Evolutionary conservation across 345 rosid genomes (phyloP).

Genomic region (Abelmoschus esculentus): DNA sequence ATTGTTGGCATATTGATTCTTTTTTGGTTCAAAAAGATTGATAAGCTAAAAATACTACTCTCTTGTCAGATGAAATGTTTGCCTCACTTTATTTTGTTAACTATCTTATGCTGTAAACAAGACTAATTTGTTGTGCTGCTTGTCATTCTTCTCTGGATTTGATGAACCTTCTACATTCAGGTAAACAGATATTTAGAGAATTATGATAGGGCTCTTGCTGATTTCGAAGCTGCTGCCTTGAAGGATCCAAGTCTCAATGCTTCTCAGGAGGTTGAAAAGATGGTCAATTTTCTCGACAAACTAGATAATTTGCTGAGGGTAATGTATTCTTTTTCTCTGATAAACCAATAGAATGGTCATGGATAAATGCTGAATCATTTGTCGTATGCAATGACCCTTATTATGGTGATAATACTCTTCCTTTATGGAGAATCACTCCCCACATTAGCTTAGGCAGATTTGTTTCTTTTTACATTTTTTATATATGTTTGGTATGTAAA

Average conservation of each 20-base stretch:
- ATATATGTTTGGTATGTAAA: background rate
- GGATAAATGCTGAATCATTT: background rate
- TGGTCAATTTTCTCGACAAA: conserved; percentile 55
- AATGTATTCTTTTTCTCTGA: conserved; percentile 8
- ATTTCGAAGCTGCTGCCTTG: conserved; percentile 63
- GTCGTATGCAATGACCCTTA: background rate
- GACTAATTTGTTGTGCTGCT: background rate
- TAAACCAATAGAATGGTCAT: background rate
- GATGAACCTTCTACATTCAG: conserved; percentile 26
- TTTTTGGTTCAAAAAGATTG: background rate
- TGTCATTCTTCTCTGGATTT: background rate
- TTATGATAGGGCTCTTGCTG: conserved; percentile 66
- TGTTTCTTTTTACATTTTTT: background rate
- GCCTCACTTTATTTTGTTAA: background rate
- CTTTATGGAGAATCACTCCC: background rate
- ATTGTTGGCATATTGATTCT: background rate
- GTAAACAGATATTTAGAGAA: conserved; percentile 66
- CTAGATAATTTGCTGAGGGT: conserved; percentile 48
- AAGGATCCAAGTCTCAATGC: conserved; percentile 71
- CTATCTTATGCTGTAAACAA: background rate
- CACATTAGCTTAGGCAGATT: background rate
- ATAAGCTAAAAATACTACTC: background rate
- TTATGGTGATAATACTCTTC: too few species aligned
- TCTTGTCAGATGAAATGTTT: background rate
- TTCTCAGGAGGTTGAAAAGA: conserved; percentile 46